Base-by-base conservation (phyloP, 345 rosid species). In the Populus alba region DNA sequence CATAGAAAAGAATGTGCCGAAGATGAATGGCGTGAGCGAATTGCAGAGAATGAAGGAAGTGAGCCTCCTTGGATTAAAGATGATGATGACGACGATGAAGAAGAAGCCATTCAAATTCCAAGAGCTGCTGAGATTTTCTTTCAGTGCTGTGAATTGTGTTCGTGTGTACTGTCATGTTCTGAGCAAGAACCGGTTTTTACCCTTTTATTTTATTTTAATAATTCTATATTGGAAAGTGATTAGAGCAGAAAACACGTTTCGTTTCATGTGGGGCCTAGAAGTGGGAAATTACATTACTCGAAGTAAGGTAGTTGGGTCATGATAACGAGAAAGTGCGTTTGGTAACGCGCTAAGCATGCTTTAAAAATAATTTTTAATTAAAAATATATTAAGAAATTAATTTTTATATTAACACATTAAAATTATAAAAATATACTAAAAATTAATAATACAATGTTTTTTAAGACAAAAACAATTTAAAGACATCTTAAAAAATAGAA, bases 1-100 rank as follows among this genome's bases (percentile, higher is more conserved):
- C 2, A 59, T 59, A n/a, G 8, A 51, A 22, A 23, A 10, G 29
- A 45, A 11, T 23, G 23, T 17, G 33, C n/a, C 3, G 59, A 66
- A 38, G 29, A 59, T 3, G 73, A 76, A n/a, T 35, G 33, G 41
- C 51, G 23, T 11, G 66, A 55, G 51, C 38, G 37, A 77, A 38
- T 29, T 9, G 80, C 38, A 68, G 68, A 38, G 49, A 33, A 16
- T 18, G 66, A 9, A 23, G 78, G 66, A 43, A 29, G 41, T 4
- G 74, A 61, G 25, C 20, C 18, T 22, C 29, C 45, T 5, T 31
- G 72, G 6, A 68, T 25, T 27, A 66, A 66, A 16, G 39, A 33
- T 29, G n/a, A 66, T 65, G 38, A 25, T 0, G n/a, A 5, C 71
- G 85, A 81, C 78, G 82, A 74, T 66, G 81, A 78, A 33, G 84